Percentiles rank a stretch among this genome's conserved stretches.
These are phyloP conservation scores for Myochromella boudieri DNA, from an alignment of 768 basidiomycete species.

Conservation along the genomic window DNA sequence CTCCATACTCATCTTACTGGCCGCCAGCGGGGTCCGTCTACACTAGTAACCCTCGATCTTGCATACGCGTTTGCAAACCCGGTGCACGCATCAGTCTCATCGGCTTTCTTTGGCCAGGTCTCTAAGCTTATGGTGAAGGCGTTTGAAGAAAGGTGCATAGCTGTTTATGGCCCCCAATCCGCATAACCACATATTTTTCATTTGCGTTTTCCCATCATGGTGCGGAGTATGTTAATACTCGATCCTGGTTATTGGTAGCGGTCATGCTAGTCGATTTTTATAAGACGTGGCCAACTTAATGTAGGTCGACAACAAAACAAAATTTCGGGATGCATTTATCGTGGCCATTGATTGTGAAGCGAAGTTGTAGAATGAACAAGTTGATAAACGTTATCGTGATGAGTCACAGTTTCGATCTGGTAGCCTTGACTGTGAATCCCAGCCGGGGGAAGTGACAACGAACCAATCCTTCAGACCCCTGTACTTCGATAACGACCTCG, in stretches of 20 bases:
- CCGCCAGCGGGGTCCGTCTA: constrained; percentile 43
- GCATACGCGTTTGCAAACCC: constrained; percentile 87
- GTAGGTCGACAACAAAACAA: no score
- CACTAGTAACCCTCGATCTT: constrained; percentile 82
- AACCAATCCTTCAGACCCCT: constrained; percentile 36
- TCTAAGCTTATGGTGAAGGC: constrained; percentile 89
- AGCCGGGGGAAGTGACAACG: constrained; percentile 57
- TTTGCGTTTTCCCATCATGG: no score
- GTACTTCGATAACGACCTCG: constrained; percentile 49
- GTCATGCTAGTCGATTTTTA: no score
- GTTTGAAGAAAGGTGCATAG: constrained; percentile 82
- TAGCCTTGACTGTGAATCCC: constrained; percentile 30
- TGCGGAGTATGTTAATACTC: no score
- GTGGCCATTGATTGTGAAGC: no score
- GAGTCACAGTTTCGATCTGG: constrained; percentile 13
- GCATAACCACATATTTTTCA: no score
- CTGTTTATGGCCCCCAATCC: constrained; percentile 60
- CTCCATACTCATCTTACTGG: constrained; percentile 11
- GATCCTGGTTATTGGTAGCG: no score
- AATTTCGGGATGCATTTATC: no score
- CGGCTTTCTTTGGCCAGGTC: constrained; percentile 83
- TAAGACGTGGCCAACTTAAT: no score
- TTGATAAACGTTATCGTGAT: no score
- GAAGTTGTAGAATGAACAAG: no score
- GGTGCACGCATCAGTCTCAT: constrained; percentile 78